Conservation (phyloP, 768 basidiomycete genomes). For the Podaxis sp. region DNA sequence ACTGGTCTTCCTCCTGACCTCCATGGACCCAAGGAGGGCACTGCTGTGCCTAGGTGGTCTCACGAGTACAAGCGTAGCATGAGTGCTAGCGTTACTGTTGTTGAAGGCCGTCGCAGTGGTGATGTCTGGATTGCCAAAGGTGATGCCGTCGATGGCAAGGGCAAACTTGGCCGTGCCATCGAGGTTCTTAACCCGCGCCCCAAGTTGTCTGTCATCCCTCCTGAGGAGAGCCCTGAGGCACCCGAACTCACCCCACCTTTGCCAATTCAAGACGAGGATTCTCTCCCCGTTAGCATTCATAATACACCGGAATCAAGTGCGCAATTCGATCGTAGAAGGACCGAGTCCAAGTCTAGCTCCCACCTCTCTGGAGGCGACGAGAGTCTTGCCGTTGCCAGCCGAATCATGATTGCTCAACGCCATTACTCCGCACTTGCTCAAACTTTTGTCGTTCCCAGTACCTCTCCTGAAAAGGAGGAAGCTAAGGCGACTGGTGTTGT, state of each 20-base stretch:
- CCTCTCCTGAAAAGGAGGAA: slow-evolving; percentile 36
- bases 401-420: slow-evolving; percentile 68
- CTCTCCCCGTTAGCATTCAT: slow-evolving; percentile 37
- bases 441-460: slow-evolving; percentile 49
- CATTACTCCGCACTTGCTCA: slow-evolving; percentile 71
- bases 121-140: slow-evolving; percentile 74
- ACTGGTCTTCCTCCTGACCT: slow-evolving; percentile 36
- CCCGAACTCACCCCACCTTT: slow-evolving; percentile 51
- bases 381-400: slow-evolving; percentile 43
- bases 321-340: slow-evolving; percentile 49
- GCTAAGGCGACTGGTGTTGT: slow-evolving; percentile 31
- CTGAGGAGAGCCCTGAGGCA: slow-evolving; percentile 43
- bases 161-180: slow-evolving; percentile 55
- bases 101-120: slow-evolving; percentile 67
- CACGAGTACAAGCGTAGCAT: slow-evolving; percentile 62
- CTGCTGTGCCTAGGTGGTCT: slow-evolving; percentile 42
- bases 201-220: slow-evolving; percentile 64
- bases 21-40: slow-evolving; percentile 25
- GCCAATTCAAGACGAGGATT: slow-evolving; percentile 51
- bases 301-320: slow-evolving; percentile 52
- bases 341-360: slow-evolving; percentile 53
- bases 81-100: slow-evolving; percentile 59
- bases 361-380: slow-evolving; percentile 49
- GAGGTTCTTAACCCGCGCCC: slow-evolving; percentile 61
- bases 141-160: slow-evolving; percentile 66